These are phyloP conservation scores for Cryphonectria parasitica DNA, from an alignment of 2,329 filamentous ascomycete species.

Conservation along the genomic window DNA sequence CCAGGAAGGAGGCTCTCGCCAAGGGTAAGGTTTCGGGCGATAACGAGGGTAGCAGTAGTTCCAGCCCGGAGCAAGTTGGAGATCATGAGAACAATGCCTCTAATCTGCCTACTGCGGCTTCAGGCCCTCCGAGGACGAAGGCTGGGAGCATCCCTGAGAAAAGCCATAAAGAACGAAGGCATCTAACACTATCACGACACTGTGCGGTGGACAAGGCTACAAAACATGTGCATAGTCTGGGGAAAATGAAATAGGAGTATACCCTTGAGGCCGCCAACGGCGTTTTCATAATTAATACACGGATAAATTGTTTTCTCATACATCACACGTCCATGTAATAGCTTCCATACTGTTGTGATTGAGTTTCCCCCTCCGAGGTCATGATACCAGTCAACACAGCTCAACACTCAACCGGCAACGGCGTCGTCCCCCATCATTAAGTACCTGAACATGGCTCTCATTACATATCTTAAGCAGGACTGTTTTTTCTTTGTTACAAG, in stretches of 20 bases:
- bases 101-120: background rate
- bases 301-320: background rate
- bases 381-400: slow-evolving; percentile 6
- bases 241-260: too few relatives aligned
- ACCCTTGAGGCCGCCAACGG: background rate
- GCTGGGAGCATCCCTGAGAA: background rate
- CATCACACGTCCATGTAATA: background rate
- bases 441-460: background rate
- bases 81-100: background rate
- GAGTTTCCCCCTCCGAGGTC: background rate
- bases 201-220: background rate
- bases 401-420: background rate
- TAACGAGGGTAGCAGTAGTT: background rate
- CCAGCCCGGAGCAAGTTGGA: background rate
- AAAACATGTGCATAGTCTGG: background rate
- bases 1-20: slow-evolving; percentile 31
- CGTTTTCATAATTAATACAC: background rate
- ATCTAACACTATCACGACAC: background rate
- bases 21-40: slow-evolving; percentile 11
- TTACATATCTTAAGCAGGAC: background rate
- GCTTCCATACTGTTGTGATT: background rate
- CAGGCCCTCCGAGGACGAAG: too few relatives aligned
- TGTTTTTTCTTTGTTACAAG: background rate
- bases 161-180: too few relatives aligned
- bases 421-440: background rate